Evolutionary conservation across 495 filamentous ascomycete species (phyloP).

Genomic region (Penicillium canariense): DNA sequence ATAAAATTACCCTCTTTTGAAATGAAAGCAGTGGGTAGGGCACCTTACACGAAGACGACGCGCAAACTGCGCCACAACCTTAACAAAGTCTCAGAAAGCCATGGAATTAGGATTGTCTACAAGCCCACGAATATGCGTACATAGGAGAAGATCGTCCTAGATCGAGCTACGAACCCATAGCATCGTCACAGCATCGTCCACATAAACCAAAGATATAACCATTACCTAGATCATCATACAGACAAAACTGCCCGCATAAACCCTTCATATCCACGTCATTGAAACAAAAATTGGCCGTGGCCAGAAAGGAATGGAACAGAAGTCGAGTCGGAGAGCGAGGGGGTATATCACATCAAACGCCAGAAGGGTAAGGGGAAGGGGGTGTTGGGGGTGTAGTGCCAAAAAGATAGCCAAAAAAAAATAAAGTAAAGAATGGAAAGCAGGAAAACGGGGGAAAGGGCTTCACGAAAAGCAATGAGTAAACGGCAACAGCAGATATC

Average conservation of each 20-base stretch:
- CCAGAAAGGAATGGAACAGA: conserved; percentile 23
- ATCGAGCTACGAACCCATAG: not conserved
- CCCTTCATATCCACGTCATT: conserved; percentile 24
- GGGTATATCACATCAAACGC: conserved; percentile 51
- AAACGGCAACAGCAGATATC: not conserved
- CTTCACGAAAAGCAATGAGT: not conserved
- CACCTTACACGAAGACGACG: too few species aligned
- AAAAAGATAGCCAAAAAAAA: conserved; percentile 11
- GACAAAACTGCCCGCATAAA: conserved; percentile 13
- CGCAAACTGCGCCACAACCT: not conserved
- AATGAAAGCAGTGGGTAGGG: too few species aligned
- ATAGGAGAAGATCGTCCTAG: not conserved
- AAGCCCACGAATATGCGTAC: not conserved
- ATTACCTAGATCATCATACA: conserved; percentile 9
- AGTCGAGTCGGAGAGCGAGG: conserved; percentile 33
- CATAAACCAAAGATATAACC: conserved; percentile 1
- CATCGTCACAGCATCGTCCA: not conserved
- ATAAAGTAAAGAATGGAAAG: conserved; percentile 10
- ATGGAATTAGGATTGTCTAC: conserved; percentile 7
- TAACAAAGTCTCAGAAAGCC: not conserved
- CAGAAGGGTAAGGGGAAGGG: conserved; percentile 23
- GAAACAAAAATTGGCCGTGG: conserved; percentile 18
- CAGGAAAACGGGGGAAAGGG: not conserved
- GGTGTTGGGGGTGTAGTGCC: conserved; percentile 6
- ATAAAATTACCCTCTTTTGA: too few species aligned